Evolutionary conservation across 805 yeast genomes (phyloP).

Genomic region (Candida boidinii): DNA sequence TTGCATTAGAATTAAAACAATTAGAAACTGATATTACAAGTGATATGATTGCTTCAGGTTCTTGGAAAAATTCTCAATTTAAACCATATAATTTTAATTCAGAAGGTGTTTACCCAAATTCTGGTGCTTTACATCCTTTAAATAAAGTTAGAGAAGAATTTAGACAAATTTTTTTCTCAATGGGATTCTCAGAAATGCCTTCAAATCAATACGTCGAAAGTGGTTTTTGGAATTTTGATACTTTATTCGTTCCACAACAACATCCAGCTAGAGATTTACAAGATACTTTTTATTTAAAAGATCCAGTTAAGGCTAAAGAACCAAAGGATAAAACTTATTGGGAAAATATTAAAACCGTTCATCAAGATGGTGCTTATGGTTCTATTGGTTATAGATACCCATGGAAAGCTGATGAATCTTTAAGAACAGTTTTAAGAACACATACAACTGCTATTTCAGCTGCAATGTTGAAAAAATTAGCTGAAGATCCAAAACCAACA

Average conservation of each 20-base stretch:
- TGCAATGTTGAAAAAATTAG: slow-evolving; percentile 77
- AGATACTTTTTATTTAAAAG: slow-evolving; percentile 96
- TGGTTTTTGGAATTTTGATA: slow-evolving; percentile 98
- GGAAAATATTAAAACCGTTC: slow-evolving; percentile 74
- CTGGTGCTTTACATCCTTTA: slow-evolving; percentile 96
- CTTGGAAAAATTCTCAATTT: slow-evolving; percentile 79
- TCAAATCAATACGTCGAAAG: slow-evolving; percentile 96
- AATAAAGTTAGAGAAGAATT: slow-evolving; percentile 96
- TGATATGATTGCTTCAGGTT: slow-evolving; percentile 79
- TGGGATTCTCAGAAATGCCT: slow-evolving; percentile 99
- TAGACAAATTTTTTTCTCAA: slow-evolving; percentile 92
- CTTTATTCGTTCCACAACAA: slow-evolving; percentile 96
- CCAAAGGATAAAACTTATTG: slow-evolving; percentile 79
- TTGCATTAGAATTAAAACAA: slow-evolving; percentile 70
- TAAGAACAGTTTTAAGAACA: slow-evolving; percentile 88
- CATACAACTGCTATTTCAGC: slow-evolving; percentile 96
- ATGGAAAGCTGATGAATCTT: slow-evolving; percentile 88
- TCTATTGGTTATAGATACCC: slow-evolving; percentile 98
- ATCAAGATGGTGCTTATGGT: slow-evolving; percentile 83
- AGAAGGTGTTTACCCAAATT: slow-evolving; percentile 76
- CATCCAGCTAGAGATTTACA: slow-evolving; percentile 99
- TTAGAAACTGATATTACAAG: slow-evolving; percentile 90
- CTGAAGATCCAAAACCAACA: slow-evolving; percentile 80
- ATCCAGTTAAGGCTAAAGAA: slow-evolving; percentile 71
- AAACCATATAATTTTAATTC: slow-evolving; percentile 95